Evolutionary conservation across 805 yeast genomes (phyloP), one percentile per base, ranked within the genome.

Genomic region (Kluyveromyces lactis): DNA sequence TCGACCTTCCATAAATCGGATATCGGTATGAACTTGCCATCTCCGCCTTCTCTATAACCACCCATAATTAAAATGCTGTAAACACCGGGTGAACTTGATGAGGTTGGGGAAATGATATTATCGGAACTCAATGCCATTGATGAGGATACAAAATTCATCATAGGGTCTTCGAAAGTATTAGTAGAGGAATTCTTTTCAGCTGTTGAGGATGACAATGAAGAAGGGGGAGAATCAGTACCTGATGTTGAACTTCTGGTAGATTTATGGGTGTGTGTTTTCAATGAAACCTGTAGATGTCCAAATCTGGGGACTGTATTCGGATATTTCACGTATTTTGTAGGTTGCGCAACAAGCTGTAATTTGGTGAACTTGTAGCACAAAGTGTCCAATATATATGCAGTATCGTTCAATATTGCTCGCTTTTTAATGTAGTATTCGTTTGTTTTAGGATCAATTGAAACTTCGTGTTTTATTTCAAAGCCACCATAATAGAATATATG

Each of bases 401-500:
- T 63, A 38, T 69, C 68, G 52, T 76, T 79, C 41, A 80, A 48
- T 4, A 57, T 58, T 3, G 79, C 61, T 18, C 66, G 63, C 46
- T 70, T 68, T 31, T 68, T 64, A 13, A 68, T 46, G 18, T 39
- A 44, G 26, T 54, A 62, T 46, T 44, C 64, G 34, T 72, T 74
- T 60, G 42, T 60, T 44, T 42, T 55, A 4, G 41, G 45, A 33
- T 47, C 52, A 3, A 53, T 42, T 9, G 45, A 43, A 5, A 60
- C 54, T 13, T 63, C 60, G 6, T 58, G 55, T 15, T 68, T 67
- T 4, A 51, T 45, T 50, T 72, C 73, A 53, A 80, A 73, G 0
- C 92, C 94, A n/a, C 90, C 94, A 52, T 74, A 80, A 42, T 72
- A 69, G 46, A 81, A 68, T 12, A 77, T 66, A 49, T 79, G 79